phyloP scores from a whole-genome alignment of 805 yeast genomes.

The Yarrowia sp. region DNA sequence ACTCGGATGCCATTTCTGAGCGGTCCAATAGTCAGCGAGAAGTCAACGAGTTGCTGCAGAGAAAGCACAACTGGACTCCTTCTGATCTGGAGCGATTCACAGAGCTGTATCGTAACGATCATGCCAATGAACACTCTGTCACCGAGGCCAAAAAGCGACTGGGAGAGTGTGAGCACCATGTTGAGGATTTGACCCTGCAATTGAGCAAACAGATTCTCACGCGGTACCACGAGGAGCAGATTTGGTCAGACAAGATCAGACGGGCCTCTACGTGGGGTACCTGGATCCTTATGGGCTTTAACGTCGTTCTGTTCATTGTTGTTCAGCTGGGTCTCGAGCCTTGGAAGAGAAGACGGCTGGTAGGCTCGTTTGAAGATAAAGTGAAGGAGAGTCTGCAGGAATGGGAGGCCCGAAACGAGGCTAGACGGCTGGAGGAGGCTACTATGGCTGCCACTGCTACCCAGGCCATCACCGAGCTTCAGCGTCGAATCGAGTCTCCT shows the following conservation, averaged over 20 bases:
- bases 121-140: conserved; percentile 70
- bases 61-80: conserved; percentile 83
- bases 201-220: conserved; percentile 80
- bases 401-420: conserved; percentile 36
- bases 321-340: conserved; percentile 94
- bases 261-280: conserved; percentile 98
- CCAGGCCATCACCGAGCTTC: conserved; percentile 23
- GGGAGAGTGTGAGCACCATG: conserved; percentile 61
- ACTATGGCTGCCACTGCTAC: conserved; percentile 32
- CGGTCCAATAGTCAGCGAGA: conserved; percentile 79
- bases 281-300: conserved; percentile 84
- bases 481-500: conserved; percentile 14
- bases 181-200: conserved; percentile 72
- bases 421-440: conserved; percentile 15
- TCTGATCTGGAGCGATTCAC: conserved; percentile 86
- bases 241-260: conserved; percentile 97
- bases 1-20: conserved; percentile 65
- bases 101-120: conserved; percentile 78
- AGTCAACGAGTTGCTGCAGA: conserved; percentile 82
- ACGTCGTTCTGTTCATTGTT: conserved; percentile 74
- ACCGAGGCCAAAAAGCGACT: conserved; percentile 57
- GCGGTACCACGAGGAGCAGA: conserved; percentile 94
- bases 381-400: conserved; percentile 57
- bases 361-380: conserved; percentile 81
- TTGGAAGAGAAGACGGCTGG: conserved; percentile 84